phyloP scores from a whole-genome alignment of 2,329 filamentous ascomycete genomes.

The Aspergillus sp. region DNA sequence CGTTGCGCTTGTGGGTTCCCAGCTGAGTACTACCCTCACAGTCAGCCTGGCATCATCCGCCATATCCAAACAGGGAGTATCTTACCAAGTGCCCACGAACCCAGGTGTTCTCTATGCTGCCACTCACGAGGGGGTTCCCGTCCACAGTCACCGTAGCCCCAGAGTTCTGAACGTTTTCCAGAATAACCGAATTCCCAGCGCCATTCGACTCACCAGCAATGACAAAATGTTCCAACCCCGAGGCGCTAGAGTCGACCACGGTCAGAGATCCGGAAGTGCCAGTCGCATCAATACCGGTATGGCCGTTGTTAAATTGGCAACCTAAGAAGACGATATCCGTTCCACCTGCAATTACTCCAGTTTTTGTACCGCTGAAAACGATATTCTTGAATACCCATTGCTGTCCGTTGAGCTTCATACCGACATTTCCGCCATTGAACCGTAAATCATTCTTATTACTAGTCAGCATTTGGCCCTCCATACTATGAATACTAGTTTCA shows the following conservation, averaged over 20 bases:
- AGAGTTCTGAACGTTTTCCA: slow-evolving; percentile 30
- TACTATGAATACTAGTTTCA: background rate
- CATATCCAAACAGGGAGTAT: background rate
- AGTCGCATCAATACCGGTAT: slow-evolving; percentile 25
- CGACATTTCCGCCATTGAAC: slow-evolving; percentile 30
- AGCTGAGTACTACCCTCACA: slow-evolving; percentile 17
- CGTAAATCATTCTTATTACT: slow-evolving; percentile 22
- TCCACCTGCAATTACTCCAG: slow-evolving; percentile 47
- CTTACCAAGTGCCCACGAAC: slow-evolving; percentile 34
- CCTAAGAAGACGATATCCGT: slow-evolving; percentile 28
- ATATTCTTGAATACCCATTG: slow-evolving; percentile 46
- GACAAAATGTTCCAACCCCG: slow-evolving; percentile 17
- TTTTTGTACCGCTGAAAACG: slow-evolving; percentile 62
- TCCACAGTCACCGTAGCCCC: slow-evolving; percentile 28
- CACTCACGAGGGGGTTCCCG: slow-evolving; percentile 22
- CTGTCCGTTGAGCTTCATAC: slow-evolving; percentile 33
- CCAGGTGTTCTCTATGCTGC: slow-evolving; percentile 27
- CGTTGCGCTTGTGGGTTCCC: slow-evolving; percentile 19
- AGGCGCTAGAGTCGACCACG: slow-evolving; percentile 20
- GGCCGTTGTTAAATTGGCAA: slow-evolving; percentile 23
- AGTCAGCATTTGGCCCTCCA: background rate
- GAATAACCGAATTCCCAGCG: slow-evolving; percentile 30
- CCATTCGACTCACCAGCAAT: slow-evolving; percentile 27
- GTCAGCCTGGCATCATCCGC: background rate
- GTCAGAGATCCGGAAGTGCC: slow-evolving; percentile 24